These are phyloP conservation scores for Breviolum minutum DNA, from an alignment of 73 alveolate species.

Conservation along the genomic window DNA sequence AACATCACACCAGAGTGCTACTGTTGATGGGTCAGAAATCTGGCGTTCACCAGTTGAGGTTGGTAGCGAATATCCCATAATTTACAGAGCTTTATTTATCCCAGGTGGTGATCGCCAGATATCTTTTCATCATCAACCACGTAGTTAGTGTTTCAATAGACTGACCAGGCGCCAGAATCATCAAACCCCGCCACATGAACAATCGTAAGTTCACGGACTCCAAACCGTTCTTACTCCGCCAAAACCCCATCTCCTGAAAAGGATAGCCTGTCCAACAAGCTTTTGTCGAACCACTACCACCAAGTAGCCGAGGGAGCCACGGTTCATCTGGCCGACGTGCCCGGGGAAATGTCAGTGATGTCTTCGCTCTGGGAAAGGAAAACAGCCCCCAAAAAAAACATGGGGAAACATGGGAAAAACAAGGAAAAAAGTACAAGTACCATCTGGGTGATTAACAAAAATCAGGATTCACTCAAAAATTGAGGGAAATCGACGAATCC, in stretches of 20 bases:
- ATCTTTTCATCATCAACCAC: too few species aligned
- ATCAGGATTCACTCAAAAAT: too few species aligned
- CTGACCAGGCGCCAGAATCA: neutral
- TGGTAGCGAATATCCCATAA: too few species aligned
- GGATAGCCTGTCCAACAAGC: conserved; percentile 91
- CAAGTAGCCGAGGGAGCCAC: conserved; percentile 49
- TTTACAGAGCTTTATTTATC: too few species aligned
- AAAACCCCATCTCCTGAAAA: conserved; percentile 18
- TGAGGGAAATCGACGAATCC: neutral
- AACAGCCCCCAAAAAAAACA: too few species aligned
- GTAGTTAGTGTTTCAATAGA: too few species aligned
- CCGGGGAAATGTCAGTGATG: neutral
- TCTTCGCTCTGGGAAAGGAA: neutral
- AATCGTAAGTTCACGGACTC: neutral
- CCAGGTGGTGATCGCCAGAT: too few species aligned
- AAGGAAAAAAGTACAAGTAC: neutral
- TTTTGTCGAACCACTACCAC: conserved; percentile 46
- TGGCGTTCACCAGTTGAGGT: too few species aligned
- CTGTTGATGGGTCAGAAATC: too few species aligned
- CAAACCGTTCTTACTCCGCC: neutral
- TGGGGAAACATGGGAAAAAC: too few species aligned
- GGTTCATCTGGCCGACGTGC: conserved; percentile 39
- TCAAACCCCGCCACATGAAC: neutral
- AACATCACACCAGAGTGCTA: too few species aligned
- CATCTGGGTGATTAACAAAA: neutral